phyloP scores from a whole-genome alignment of 345 rosid genomes.

The Syzygium jambos region DNA sequence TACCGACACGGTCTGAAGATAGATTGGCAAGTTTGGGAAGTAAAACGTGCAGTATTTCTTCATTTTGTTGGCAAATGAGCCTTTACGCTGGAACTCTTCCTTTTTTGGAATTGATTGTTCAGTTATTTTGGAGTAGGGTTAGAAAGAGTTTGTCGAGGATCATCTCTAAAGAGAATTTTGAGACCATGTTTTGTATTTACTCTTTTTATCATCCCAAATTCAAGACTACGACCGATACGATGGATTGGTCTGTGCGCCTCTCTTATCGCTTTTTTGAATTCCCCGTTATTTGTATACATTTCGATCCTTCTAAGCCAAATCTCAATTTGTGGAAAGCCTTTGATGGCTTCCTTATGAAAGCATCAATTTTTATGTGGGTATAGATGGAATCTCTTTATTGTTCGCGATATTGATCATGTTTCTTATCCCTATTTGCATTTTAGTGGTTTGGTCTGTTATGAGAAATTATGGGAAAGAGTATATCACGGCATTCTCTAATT shows the following conservation, averaged over 20 bases:
- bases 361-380: background rate
- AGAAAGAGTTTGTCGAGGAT: background rate
- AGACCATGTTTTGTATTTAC: background rate
- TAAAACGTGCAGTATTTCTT: background rate
- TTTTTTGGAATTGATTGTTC: background rate
- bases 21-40: background rate
- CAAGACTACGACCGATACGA: background rate
- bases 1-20: background rate
- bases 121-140: background rate
- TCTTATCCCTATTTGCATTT: too few species aligned
- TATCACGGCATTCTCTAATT: background rate
- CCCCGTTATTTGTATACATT: background rate
- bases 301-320: background rate
- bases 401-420: background rate
- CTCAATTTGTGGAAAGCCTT: background rate
- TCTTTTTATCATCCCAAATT: background rate
- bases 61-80: background rate
- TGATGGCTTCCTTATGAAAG: background rate
- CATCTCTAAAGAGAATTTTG: background rate
- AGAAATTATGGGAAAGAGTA: too few species aligned
- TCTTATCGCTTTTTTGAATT: background rate
- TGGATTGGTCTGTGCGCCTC: background rate
- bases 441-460: background rate
- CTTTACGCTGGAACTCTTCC: background rate
- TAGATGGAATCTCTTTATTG: background rate